Evolutionary conservation across 371 early-diverging fungal genomes (phyloP).

Genomic region (Mortierella sp.): DNA sequence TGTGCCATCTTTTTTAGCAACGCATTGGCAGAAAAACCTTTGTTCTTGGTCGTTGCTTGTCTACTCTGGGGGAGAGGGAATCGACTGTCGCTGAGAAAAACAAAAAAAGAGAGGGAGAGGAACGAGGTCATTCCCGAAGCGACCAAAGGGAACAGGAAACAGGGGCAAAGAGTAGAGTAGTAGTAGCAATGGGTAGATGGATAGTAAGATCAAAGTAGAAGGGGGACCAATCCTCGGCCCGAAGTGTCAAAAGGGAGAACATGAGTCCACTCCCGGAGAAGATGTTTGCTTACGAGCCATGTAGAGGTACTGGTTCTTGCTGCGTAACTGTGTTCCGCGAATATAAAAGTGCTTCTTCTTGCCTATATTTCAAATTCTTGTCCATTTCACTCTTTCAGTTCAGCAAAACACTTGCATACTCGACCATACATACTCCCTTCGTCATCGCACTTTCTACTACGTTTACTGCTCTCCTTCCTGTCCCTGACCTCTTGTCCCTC

Average conservation of each 20-base stretch:
- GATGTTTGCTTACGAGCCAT: no score
- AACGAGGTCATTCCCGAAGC: conserved; percentile 4
- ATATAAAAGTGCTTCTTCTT: no score
- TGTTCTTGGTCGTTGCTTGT: not conserved
- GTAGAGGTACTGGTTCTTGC: no score
- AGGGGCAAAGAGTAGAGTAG: not conserved
- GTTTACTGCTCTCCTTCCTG: not conserved
- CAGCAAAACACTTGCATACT: no score
- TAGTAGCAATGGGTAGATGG: no score
- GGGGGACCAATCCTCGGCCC: conserved; percentile 3
- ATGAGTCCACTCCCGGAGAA: no score
- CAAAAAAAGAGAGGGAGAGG: not conserved
- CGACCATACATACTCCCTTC: not conserved
- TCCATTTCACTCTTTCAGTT: not conserved
- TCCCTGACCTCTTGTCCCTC: not conserved
- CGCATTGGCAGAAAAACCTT: not conserved
- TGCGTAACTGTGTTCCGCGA: no score
- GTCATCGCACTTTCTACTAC: not conserved
- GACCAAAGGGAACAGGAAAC: not conserved
- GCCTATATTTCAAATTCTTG: no score
- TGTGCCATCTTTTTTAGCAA: not conserved
- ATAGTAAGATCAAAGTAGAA: not conserved
- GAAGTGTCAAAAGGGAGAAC: not conserved
- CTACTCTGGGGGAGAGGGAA: not conserved
- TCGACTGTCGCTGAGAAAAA: not conserved